phyloP scores from a whole-genome alignment of 352 stramenopile genomes.

The Elongisporangium undulatum region DNA sequence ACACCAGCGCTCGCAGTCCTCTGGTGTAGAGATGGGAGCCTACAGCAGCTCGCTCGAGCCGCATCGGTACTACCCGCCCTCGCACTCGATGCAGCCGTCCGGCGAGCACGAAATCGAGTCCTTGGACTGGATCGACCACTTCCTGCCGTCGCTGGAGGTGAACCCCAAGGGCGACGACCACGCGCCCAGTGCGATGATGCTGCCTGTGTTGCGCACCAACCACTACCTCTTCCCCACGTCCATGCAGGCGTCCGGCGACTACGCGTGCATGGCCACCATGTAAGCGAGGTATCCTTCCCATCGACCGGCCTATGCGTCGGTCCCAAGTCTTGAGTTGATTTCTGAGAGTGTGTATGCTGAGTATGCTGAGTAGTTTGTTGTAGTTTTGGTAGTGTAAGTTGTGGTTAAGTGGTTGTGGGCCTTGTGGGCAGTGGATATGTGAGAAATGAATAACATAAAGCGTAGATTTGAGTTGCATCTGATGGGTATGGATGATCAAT shows the following conservation, averaged over 20 bases:
- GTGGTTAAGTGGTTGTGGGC: background rate
- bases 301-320: background rate
- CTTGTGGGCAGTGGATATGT: background rate
- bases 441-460: background rate
- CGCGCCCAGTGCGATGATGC: slow-evolving; percentile 10
- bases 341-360: background rate
- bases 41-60: slow-evolving; percentile 14
- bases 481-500: no score
- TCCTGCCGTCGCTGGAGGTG: slow-evolving; percentile 41
- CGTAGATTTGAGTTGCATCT: background rate
- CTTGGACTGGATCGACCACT: slow-evolving; percentile 66
- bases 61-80: slow-evolving; percentile 7
- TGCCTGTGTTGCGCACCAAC: slow-evolving; percentile 13
- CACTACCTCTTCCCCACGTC: slow-evolving; percentile 18
- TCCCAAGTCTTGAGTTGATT: background rate
- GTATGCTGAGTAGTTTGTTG: background rate
- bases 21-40: slow-evolving; percentile 13
- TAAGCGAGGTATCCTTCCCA: slow-evolving; percentile 7
- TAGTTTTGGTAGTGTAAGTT: background rate
- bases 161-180: slow-evolving; percentile 15
- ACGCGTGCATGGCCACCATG: slow-evolving; percentile 23
- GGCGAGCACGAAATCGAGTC: slow-evolving; percentile 33
- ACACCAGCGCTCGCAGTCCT: slow-evolving; percentile 25
- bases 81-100: background rate
- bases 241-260: slow-evolving; percentile 12